Evolutionary conservation across 805 yeast genomes (phyloP).

Genomic region (Teunomyces funiuensis): DNA sequence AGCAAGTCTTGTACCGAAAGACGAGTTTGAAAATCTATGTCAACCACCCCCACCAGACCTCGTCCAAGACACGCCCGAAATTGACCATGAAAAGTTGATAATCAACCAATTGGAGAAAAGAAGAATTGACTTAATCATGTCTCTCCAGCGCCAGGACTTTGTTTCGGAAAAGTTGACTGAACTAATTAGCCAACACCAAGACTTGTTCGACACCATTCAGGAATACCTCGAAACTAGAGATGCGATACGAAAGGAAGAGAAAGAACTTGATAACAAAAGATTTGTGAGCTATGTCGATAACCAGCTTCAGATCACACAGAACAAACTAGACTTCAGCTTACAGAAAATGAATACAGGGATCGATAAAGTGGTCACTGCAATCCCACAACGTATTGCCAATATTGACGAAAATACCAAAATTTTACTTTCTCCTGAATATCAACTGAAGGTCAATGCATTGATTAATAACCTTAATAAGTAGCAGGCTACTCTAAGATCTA

Average conservation of each 20-base stretch:
- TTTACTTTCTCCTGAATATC: slow-evolving; percentile 16
- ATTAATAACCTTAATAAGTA: slow-evolving; percentile 16
- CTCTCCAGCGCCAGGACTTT: slow-evolving; percentile 40
- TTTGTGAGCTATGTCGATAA: slow-evolving; percentile 14
- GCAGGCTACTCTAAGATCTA: slow-evolving; percentile 1
- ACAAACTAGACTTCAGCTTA: slow-evolving; percentile 13
- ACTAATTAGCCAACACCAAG: slow-evolving; percentile 33
- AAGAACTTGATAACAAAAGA: slow-evolving; percentile 8
- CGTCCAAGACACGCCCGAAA: slow-evolving; percentile 2
- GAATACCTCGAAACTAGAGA: slow-evolving; percentile 27
- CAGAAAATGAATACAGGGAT: slow-evolving; percentile 12
- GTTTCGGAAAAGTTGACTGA: slow-evolving; percentile 30
- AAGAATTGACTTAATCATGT: slow-evolving; percentile 33
- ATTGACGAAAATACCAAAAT: slow-evolving; percentile 1
- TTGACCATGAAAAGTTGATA: slow-evolving; percentile 10
- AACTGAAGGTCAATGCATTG: slow-evolving; percentile 15
- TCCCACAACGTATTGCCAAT: slow-evolving; percentile 4
- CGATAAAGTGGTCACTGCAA: slow-evolving; percentile 5
- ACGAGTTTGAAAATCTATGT: slow-evolving; percentile 13
- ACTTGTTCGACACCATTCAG: slow-evolving; percentile 31
- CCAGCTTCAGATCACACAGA: slow-evolving; percentile 13
- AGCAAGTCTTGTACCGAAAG: slow-evolving; percentile 18
- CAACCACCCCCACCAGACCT: slow-evolving; percentile 7
- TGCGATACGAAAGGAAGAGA: slow-evolving; percentile 17
- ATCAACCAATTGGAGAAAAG: slow-evolving; percentile 27